These are phyloP conservation scores for Paradendryphiella salina DNA, from an alignment of 2,329 filamentous ascomycete genomes.

Conservation along the genomic window DNA sequence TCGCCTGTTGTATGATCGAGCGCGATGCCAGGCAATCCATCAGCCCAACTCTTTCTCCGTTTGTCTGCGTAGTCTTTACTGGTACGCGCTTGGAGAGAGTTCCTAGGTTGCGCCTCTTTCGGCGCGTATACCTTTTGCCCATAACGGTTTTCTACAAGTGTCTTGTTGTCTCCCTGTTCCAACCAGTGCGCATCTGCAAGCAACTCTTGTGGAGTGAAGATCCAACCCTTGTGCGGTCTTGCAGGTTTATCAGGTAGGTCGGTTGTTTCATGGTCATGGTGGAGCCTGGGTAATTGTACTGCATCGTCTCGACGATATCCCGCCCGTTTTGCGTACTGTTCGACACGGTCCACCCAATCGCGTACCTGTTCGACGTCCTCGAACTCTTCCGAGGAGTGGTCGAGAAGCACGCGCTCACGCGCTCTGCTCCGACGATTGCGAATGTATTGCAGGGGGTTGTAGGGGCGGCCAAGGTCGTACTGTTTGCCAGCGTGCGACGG, in stretches of 20 bases:
- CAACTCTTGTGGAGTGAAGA: slow-evolving; percentile 78
- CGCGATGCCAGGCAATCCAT: slow-evolving; percentile 31
- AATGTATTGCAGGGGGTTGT: slow-evolving; percentile 91
- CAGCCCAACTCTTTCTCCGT: slow-evolving; percentile 40
- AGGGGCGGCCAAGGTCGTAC: slow-evolving; percentile 65
- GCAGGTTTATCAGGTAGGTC: slow-evolving; percentile 59
- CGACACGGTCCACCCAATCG: slow-evolving; percentile 75
- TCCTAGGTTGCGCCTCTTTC: slow-evolving; percentile 29
- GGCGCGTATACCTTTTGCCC: slow-evolving; percentile 69
- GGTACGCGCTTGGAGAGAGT: slow-evolving; percentile 35
- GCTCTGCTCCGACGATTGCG: slow-evolving; percentile 85
- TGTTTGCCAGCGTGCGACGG: slow-evolving; percentile 45
- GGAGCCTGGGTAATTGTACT: slow-evolving; percentile 41
- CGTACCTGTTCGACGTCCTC: slow-evolving; percentile 71
- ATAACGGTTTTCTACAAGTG: slow-evolving; percentile 76
- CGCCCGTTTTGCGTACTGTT: slow-evolving; percentile 49
- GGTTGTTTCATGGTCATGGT: slow-evolving; percentile 32
- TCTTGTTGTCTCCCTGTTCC: slow-evolving; percentile 78
- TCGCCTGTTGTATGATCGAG: slow-evolving; percentile 40
- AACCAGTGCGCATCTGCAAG: slow-evolving; percentile 91
- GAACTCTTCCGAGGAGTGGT: slow-evolving; percentile 77
- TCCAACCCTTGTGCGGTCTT: slow-evolving; percentile 82
- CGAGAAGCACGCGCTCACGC: slow-evolving; percentile 73
- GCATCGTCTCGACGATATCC: slow-evolving; percentile 45
- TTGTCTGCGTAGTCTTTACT: slow-evolving; percentile 44